Base-by-base conservation (phyloP, 2,329 filamentous ascomycete genomes). In the Epichloe elymi region DNA sequence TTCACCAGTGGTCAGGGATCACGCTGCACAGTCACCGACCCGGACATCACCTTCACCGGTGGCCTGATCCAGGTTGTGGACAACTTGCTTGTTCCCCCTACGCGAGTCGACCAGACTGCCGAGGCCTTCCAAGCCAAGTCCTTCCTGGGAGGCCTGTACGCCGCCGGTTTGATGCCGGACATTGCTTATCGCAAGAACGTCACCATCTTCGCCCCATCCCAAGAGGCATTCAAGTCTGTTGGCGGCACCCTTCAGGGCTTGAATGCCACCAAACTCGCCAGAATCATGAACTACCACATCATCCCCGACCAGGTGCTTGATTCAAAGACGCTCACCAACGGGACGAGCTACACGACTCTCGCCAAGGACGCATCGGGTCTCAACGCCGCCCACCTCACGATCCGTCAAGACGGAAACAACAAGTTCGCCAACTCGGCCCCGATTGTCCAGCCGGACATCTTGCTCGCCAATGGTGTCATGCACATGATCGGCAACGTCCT, bases 151-250 rank as follows among this genome's bases (percentile, higher is more conserved):
- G 60, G 54, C 7, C 58, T 68, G 6, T 66, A 67, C 51, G 60
- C 61, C 15, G 55, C 60, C 8, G 51, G 60, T 1, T 52, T 69
- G 17, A 63, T 70, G 60, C 65, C 65, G 3, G 63, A 68, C 17
- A 60, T 81, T 47, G 68, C 74, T 53, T 60, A 63, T 12, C 60
- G 65, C 7, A 60, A 64, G 39, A 63, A 65, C 59, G 56, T 85
- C 39, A 86, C 83, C 51, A 70, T 86, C 54, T 85, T 86, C 56
- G 80, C 76, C 0, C 82, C 83, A 2, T 73, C 68, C 60, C 80
- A 84, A 61, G 67, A 67, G 2, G 80, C 80, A 12, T 80, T 85
- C 67, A 68, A 74, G 36, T 64, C 68, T 26, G 76, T 85, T 42
- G 78, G 74, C 51, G 77, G 71, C 47, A 67, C 73, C 26, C 60